A percentile compares a stretch with the other conserved stretches of the same genome.
Evolutionary conservation across 768 basidiomycete genomes (phyloP).

Genomic region (Lyophyllum decastes): DNA sequence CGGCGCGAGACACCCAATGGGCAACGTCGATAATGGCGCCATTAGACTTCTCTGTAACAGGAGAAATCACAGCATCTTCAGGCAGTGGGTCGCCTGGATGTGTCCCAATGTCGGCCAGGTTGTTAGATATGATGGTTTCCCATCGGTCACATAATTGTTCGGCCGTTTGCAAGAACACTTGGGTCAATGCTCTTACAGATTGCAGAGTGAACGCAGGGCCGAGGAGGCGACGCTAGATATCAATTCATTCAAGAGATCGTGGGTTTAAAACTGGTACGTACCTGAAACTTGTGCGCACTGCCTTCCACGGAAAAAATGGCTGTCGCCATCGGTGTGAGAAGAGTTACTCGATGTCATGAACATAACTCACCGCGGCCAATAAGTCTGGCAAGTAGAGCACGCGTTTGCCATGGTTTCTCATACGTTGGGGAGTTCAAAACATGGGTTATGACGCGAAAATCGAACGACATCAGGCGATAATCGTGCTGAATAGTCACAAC

Average conservation of each 20-base stretch:
- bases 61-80: slow-evolving; percentile 10
- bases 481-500: slow-evolving; percentile 42
- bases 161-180: slow-evolving; percentile 53
- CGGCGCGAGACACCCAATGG: slow-evolving; percentile 60
- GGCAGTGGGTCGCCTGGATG: slow-evolving; percentile 8
- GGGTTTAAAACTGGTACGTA: slow-evolving; percentile 11
- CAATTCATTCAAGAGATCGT: not conserved
- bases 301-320: slow-evolving; percentile 59
- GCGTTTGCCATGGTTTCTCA: slow-evolving; percentile 61
- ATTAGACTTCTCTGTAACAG: slow-evolving; percentile 10
- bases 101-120: not conserved
- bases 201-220: slow-evolving; percentile 51
- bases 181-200: slow-evolving; percentile 43
- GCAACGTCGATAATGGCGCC: slow-evolving; percentile 45
- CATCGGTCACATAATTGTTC: slow-evolving; percentile 49
- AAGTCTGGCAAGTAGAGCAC: slow-evolving; percentile 44
- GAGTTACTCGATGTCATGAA: not conserved
- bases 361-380: slow-evolving; percentile 46
- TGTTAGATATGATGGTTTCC: slow-evolving; percentile 31
- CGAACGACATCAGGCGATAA: slow-evolving; percentile 54
- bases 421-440: slow-evolving; percentile 48
- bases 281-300: slow-evolving; percentile 44
- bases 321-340: slow-evolving; percentile 11
- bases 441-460: slow-evolving; percentile 48
- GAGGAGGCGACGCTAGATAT: slow-evolving; percentile 41